phyloP scores from a whole-genome alignment of 805 yeast species.

The Yamadazyma olivae region DNA sequence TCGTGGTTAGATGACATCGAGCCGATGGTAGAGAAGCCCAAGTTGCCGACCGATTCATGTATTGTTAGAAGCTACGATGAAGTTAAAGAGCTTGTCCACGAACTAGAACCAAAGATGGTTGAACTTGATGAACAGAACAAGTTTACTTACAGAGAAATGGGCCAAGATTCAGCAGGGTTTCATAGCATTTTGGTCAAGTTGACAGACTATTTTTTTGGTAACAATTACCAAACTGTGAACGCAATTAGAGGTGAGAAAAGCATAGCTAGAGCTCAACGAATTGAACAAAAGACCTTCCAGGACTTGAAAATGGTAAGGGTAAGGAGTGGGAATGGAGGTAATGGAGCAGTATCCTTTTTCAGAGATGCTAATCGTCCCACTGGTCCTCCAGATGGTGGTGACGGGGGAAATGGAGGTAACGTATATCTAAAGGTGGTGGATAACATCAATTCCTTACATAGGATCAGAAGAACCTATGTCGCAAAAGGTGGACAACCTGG shows the following conservation, averaged over 20 bases:
- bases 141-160: constrained; percentile 16
- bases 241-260: constrained; percentile 32
- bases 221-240: constrained; percentile 37
- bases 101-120: not conserved
- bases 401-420: constrained; percentile 93
- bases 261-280: constrained; percentile 25
- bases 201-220: constrained; percentile 39
- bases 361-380: constrained; percentile 79
- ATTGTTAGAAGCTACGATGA: not conserved
- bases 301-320: constrained; percentile 70
- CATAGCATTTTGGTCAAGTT: constrained; percentile 17
- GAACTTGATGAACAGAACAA: constrained; percentile 8
- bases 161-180: constrained; percentile 17
- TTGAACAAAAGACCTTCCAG: constrained; percentile 38
- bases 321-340: constrained; percentile 82
- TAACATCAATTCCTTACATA: constrained; percentile 68
- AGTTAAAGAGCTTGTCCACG: not conserved
- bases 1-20: constrained; percentile 13
- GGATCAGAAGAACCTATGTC: constrained; percentile 59
- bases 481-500: constrained; percentile 78
- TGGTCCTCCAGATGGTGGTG: constrained; percentile 99
- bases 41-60: constrained; percentile 5
- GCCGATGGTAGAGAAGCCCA: constrained; percentile 3
- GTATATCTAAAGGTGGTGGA: constrained; percentile 79
- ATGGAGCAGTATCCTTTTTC: constrained; percentile 81